Percentiles rank a stretch among this genome's conserved stretches.
Conservation (phyloP, 371 early-diverging fungal species). For the Haplosporangium sp. region DNA sequence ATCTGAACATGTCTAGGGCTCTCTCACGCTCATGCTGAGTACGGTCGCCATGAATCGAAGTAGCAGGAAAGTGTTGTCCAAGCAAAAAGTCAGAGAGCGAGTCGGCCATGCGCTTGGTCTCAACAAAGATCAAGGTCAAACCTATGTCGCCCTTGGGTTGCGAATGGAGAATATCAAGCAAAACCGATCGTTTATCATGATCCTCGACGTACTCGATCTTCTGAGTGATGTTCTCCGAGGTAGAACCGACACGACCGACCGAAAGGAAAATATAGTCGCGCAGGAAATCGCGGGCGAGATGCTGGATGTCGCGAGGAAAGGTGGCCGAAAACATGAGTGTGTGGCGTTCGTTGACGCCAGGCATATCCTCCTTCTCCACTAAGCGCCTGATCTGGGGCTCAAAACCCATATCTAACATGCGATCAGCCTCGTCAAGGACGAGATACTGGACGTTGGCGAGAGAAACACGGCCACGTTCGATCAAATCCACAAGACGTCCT, state of each 20-base stretch:
- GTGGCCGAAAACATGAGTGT: constrained; percentile 99
- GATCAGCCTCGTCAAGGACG: constrained; percentile 99
- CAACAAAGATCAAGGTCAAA: constrained; percentile 97
- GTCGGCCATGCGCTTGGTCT: constrained; percentile 99
- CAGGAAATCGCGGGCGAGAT: constrained; percentile 94
- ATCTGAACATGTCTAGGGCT: constrained; percentile 91
- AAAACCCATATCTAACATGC: constrained; percentile 99
- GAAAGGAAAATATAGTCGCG: constrained; percentile 93
- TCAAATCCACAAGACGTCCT: constrained; percentile 95
- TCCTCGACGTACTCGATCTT: constrained; percentile 89
- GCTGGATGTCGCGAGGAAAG: constrained; percentile 95
- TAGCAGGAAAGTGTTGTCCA: constrained; percentile 86
- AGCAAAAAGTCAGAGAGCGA: constrained; percentile 84
- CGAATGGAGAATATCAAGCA: constrained; percentile 87
- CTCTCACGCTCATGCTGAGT: constrained; percentile 97
- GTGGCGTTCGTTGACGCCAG: constrained; percentile 82
- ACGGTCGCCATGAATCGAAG: constrained; percentile 97
- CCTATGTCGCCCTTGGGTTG: constrained; percentile 68
- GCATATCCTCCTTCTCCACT: constrained; percentile 95
- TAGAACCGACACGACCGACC: constrained; percentile 96
- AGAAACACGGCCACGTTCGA: constrained; percentile 91
- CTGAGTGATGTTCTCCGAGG: constrained; percentile 97
- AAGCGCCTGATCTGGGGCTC: constrained; percentile 98
- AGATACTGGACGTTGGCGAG: constrained; percentile 85
- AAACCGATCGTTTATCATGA: constrained; percentile 84